phyloP scores from a whole-genome alignment of 176 grass and related monocot species.

The Thalia dealbata region DNA sequence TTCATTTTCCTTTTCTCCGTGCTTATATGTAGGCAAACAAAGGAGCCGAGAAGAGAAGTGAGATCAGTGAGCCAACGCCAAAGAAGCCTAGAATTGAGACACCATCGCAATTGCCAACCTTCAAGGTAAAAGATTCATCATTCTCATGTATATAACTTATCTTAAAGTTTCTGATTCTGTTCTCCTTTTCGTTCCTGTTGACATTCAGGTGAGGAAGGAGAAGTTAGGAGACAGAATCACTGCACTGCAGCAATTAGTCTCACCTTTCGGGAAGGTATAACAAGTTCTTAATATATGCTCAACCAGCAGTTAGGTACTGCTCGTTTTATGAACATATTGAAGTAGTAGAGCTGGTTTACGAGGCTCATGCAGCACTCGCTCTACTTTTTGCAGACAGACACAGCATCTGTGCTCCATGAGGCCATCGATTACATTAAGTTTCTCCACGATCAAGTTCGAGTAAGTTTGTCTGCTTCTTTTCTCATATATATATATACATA shows the following conservation, averaged over 20 bases:
- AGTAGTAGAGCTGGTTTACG: neutral
- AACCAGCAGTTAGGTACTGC: neutral
- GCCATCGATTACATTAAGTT: constrained; percentile 86
- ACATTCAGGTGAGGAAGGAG: constrained; percentile 79
- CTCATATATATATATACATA: too few species aligned
- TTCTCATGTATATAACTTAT: neutral
- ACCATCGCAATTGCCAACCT: constrained; percentile 57
- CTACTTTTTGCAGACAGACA: constrained; percentile 48
- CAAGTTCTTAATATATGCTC: neutral
- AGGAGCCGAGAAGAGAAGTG: constrained; percentile 33
- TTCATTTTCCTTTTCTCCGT: too few species aligned
- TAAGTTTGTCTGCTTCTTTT: constrained; percentile 23
- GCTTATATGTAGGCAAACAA: constrained; percentile 22
- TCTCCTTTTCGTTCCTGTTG: neutral
- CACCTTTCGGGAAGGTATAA: constrained; percentile 94
- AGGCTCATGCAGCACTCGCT: neutral
- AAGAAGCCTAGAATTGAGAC: constrained; percentile 68
- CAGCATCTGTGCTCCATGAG: constrained; percentile 95
- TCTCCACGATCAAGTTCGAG: constrained; percentile 76
- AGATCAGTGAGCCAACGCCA: constrained; percentile 10
- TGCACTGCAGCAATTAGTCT: constrained; percentile 90
- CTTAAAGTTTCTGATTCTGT: neutral
- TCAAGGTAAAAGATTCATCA: constrained; percentile 44
- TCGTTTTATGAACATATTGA: neutral
- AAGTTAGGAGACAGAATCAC: constrained; percentile 98